Evolutionary conservation across 2,329 filamentous ascomycete species (phyloP).

Genomic region (Colletotrichum costaricense): DNA sequence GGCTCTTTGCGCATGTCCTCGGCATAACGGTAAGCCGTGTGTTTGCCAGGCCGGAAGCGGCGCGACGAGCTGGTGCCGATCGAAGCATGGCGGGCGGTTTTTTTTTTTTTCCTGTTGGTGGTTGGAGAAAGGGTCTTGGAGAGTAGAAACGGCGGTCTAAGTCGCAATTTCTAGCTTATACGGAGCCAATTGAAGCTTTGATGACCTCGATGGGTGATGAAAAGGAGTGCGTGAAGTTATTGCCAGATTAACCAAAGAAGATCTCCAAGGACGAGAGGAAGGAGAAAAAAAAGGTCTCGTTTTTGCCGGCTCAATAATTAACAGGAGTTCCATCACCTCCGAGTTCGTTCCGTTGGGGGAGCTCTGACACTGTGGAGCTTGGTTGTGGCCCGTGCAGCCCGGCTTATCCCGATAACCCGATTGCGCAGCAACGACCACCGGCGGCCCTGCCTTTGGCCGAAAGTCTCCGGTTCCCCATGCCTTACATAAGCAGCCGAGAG

Average conservation of each 20-base stretch:
- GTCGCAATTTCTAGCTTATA: conserved; percentile 1
- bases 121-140: conserved; percentile 15
- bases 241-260: neutral
- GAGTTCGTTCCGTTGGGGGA: conserved; percentile 28
- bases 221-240: neutral
- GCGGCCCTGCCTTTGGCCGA: conserved; percentile 3
- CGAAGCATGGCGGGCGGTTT: conserved; percentile 28
- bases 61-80: conserved; percentile 32
- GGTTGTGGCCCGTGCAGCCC: conserved; percentile 13
- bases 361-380: conserved; percentile 22
- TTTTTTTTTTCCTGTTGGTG: conserved; percentile 7
- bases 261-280: neutral
- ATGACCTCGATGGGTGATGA: neutral
- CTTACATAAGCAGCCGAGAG: neutral
- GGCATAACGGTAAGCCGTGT: conserved; percentile 32
- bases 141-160: neutral
- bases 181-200: conserved; percentile 18
- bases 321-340: conserved; percentile 11
- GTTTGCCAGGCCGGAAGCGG: conserved; percentile 34
- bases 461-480: neutral
- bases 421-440: conserved; percentile 6
- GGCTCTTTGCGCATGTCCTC: conserved; percentile 35
- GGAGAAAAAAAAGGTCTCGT: conserved; percentile 11
- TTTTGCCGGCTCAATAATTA: conserved; percentile 17
- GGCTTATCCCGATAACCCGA: conserved; percentile 29